Evolutionary conservation across 2,329 filamentous ascomycete genomes (phyloP).

Genomic region (Phyllosticta paracitricarpa): DNA sequence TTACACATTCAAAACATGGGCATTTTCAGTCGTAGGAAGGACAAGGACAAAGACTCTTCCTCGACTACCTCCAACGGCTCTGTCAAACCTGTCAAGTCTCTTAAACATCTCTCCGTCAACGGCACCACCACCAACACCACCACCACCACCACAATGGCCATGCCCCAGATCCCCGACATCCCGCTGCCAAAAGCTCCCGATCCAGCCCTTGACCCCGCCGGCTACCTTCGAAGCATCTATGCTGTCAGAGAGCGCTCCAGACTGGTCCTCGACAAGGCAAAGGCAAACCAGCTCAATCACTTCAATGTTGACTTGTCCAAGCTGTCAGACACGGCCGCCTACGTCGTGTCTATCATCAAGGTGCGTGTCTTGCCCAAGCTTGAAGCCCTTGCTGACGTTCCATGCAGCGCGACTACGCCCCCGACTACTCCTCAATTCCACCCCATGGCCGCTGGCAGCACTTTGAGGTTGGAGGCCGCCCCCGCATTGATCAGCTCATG

Average conservation of each 20-base stretch:
- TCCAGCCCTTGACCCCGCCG: constrained; percentile 76
- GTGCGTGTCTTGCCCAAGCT: constrained; percentile 37
- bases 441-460: constrained; percentile 81
- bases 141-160: constrained; percentile 20
- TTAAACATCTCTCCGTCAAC: constrained; percentile 18
- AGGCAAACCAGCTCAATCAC: constrained; percentile 67
- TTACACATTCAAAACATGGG: constrained; percentile 31
- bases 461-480: constrained; percentile 69
- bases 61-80: constrained; percentile 39
- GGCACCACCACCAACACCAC: constrained; percentile 24
- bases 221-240: constrained; percentile 81
- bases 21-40: constrained; percentile 41
- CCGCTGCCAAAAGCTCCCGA: constrained; percentile 78
- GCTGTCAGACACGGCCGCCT: constrained; percentile 72
- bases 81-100: constrained; percentile 36
- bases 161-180: constrained; percentile 55
- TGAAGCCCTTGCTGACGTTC: neutral
- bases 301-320: constrained; percentile 83
- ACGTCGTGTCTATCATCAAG: constrained; percentile 92
- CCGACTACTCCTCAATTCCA: constrained; percentile 64
- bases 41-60: constrained; percentile 29
- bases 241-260: constrained; percentile 72
- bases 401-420: constrained; percentile 56
- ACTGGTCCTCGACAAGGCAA: constrained; percentile 66
- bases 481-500: constrained; percentile 61